Base-by-base conservation (phyloP, 2,329 filamentous ascomycete species). In the Proliferodiscus dingleyae region DNA sequence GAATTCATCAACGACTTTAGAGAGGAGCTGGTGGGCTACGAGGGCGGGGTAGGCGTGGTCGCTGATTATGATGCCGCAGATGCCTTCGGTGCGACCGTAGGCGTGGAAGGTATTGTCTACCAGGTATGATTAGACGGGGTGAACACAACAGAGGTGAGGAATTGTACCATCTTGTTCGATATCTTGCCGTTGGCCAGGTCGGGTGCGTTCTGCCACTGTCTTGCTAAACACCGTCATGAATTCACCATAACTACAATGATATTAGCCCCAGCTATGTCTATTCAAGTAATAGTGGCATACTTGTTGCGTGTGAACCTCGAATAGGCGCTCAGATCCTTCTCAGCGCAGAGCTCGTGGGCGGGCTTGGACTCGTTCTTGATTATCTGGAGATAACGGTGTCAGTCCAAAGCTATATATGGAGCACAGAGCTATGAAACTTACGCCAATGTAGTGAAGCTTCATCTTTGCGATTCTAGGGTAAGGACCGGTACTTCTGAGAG, bases 361-460 rank as follows among this genome's bases (percentile, higher is more conserved):
- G 88, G 86, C 69, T 85, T 82, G 59, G 69, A 70, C 62, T 87
- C 83, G 70, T 93, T 93, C 69, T 85, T 86, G 64, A 93, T 74
- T 67, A 95, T 80, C 89, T 94, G 2, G 26, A 36, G 43, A 49
- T 43, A 55, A 53, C 53, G 57, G 57, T 61, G n/a, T n/a, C 56
- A 59, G 53, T 43, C 26, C 23, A 13, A 9, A 58, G 53, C 55
- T 33, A 32, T 26, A 37, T 41, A 38, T 19, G 30, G 55, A 56
- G 52, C 40, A 7, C 10, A 37, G 9, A 4, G 49, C 51, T 50
- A 26, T 33, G 18, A n/a, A 23, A 37, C 51, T 53, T 82, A 93
- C 88, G 61, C 87, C 88, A 64, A 94, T 88, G 70, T 93, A 93
- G 68, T 86, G 77, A 67, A 93, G 72, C 80, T 90, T 91, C 87